Base-by-base conservation (phyloP, 2,329 filamentous ascomycete genomes). In the Remersonia thermophila region DNA sequence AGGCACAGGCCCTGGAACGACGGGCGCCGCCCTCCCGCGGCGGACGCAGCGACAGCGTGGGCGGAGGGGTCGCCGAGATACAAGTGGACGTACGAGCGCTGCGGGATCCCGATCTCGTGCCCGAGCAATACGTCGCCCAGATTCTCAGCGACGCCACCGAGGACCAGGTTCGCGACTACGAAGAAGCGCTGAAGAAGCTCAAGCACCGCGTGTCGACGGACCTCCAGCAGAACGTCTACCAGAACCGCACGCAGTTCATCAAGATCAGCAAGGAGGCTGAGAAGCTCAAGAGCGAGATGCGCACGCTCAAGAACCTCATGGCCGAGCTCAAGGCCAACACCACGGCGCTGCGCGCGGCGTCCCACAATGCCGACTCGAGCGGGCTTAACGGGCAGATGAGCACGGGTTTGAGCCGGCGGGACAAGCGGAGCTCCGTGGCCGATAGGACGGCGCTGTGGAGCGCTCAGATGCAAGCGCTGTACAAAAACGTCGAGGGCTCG, bases 221-320 rank as follows among this genome's bases (percentile, higher is more conserved):
- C 49, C 67, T 98, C 15, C 89, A 96, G 58, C 84, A 93, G 54
- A 96, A 87, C 59, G 82, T 98, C 34, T 89, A 93, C 60, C 87
- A 95, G 58, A 98, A 98, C 59, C 78, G 91, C 33, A 93, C 85
- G 0, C 91, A 96, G 53, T 98, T 98, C 55, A 96, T 98, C 67
- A 93, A 93, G 60, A 96, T 98, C 58, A 95, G 87, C 56, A 95
- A 96, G 60, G 91, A 98, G 62, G 91, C 93, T 2, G 91, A 98
- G 60, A 95, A 94, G 63, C 74, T 98, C 39, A 96, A 96, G 61
- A 76, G 77, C 37, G 91, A 98, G 58, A 96, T 98, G 91, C 76
- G 84, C 35, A 83, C 83, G 6, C 71, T 98, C 23, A 77, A 83
- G 30, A 84, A 84, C 46, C 69, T 96, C 35, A 95, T 98, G 80